Evolutionary conservation across 805 yeast genomes (phyloP).

Genomic region (Alloascoidea africana): DNA sequence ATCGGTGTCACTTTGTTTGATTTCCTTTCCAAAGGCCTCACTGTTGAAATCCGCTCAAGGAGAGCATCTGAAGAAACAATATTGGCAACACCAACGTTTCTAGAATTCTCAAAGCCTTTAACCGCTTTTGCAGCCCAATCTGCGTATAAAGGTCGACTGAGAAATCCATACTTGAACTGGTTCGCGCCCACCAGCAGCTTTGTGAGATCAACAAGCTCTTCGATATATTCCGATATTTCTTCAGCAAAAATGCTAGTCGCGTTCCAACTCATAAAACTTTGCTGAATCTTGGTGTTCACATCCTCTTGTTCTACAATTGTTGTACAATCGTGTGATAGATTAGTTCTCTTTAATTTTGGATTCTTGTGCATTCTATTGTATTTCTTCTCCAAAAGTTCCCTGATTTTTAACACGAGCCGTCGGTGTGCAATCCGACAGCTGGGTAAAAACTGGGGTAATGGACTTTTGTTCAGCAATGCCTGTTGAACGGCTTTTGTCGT

Average conservation of each 20-base stretch:
- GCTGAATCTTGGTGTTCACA: no score
- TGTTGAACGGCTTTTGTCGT: slow-evolving; percentile 22
- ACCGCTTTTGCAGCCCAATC: slow-evolving; percentile 27
- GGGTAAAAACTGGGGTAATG: slow-evolving; percentile 35
- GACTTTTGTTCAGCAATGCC: slow-evolving; percentile 27
- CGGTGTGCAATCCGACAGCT: slow-evolving; percentile 32
- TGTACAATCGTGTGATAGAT: not conserved
- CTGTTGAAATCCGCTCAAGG: no score
- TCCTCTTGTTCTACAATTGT: slow-evolving; percentile 10
- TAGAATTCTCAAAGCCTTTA: no score
- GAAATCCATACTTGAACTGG: slow-evolving; percentile 29
- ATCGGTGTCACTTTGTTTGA: no score
- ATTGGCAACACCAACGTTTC: no score
- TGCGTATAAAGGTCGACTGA: slow-evolving; percentile 25
- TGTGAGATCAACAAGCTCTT: slow-evolving; percentile 22
- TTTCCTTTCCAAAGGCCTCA: no score
- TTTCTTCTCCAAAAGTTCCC: slow-evolving; percentile 17
- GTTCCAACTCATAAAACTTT: slow-evolving; percentile 19
- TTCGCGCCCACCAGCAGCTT: slow-evolving; percentile 26
- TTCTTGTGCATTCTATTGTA: no score
- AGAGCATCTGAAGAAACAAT: no score
- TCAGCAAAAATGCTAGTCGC: slow-evolving; percentile 27
- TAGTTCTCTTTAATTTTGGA: not conserved
- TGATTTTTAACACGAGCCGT: slow-evolving; percentile 26
- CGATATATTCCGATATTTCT: slow-evolving; percentile 26